A percentile compares a stretch with the other conserved stretches of the same genome.
Evolutionary conservation across 306 rosid species (phyloP).

Genomic region (Rosa persica): DNA sequence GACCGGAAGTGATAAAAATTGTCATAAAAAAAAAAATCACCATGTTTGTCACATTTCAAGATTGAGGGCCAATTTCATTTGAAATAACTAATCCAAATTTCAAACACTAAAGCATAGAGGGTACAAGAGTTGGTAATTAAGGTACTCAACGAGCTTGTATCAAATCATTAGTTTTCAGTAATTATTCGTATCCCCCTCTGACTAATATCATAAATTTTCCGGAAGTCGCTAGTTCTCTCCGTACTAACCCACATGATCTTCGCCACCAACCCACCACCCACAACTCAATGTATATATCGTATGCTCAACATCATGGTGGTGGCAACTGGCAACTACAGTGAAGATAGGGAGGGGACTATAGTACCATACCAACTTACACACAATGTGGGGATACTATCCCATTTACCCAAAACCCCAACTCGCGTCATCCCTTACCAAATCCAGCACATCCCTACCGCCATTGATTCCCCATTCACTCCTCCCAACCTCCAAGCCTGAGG

Average conservation of each 20-base stretch:
- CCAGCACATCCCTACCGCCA: background rate
- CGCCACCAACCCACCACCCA: background rate
- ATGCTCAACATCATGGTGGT: background rate
- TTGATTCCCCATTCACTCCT: background rate
- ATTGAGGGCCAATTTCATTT: too few relatives aligned
- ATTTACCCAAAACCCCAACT: background rate
- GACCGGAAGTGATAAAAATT: too few relatives aligned
- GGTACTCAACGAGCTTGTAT: too few relatives aligned
- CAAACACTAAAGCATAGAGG: too few relatives aligned
- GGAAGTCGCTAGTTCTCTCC: too few relatives aligned
- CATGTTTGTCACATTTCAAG: too few relatives aligned
- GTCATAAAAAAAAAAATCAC: too few relatives aligned
- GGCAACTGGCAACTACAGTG: background rate
- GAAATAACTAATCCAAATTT: too few relatives aligned
- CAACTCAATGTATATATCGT: background rate
- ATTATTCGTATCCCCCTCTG: too few relatives aligned
- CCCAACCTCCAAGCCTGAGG: background rate
- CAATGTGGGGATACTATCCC: background rate
- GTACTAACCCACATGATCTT: background rate
- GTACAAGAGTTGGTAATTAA: too few relatives aligned
- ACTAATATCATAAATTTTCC: too few relatives aligned
- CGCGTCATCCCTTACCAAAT: background rate
- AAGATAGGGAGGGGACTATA: background rate
- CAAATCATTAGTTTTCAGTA: too few relatives aligned
- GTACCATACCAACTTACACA: constrained; percentile 4